Evolutionary conservation across 306 rosid genomes (phyloP).

Genomic region (Senna siamea): DNA sequence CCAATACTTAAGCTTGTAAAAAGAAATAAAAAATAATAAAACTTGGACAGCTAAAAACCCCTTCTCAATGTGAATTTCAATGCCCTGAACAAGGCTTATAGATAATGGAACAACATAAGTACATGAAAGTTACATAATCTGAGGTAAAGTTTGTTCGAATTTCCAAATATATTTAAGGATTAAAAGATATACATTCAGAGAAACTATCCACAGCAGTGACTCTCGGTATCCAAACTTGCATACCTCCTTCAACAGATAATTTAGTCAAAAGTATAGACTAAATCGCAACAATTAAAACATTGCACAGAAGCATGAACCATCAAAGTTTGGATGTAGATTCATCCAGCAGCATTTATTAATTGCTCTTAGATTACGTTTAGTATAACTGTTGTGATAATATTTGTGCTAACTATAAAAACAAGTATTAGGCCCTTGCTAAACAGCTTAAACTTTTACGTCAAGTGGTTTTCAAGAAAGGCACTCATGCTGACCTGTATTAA

Average conservation of each 20-base stretch:
- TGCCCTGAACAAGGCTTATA: not conserved
- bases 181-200: not conserved
- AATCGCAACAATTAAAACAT: not conserved
- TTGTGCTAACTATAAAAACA: constrained; percentile 24
- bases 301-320: not conserved
- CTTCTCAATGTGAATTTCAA: not conserved
- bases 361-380: not conserved
- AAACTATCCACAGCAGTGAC: not conserved
- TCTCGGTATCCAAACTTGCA: not conserved
- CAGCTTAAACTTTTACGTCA: constrained; percentile 27
- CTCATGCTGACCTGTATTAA: constrained; percentile 80
- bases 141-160: not conserved
- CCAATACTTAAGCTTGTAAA: not conserved
- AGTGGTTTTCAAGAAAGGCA: constrained; percentile 32
- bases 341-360: not conserved
- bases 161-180: not conserved
- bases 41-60: not conserved
- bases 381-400: constrained; percentile 19
- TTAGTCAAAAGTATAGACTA: not conserved
- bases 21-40: too few relatives aligned
- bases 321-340: not conserved
- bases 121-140: not conserved
- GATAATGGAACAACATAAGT: not conserved
- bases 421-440: not conserved
- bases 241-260: not conserved